Evolutionary conservation across 805 yeast species (phyloP).

Genomic region (Jamesozyma hellenica): DNA sequence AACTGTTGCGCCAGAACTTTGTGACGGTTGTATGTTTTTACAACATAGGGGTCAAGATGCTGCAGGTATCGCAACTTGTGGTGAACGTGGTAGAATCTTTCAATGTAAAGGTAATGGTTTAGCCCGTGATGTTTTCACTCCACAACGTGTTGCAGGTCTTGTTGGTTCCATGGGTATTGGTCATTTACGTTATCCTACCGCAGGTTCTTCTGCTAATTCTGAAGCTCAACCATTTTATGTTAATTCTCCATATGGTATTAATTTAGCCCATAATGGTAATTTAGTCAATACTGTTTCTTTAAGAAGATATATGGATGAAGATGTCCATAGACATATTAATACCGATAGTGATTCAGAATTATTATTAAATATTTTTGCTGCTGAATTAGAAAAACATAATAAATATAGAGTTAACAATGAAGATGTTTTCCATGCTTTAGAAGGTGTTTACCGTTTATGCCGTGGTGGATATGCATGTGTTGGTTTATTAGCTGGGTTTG

Average conservation of each 20-base stretch:
- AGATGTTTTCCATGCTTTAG: constrained; percentile 78
- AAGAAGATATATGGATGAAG: constrained; percentile 75
- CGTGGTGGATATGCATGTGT: constrained; percentile 97
- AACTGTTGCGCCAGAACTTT: constrained; percentile 78
- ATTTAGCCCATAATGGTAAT: constrained; percentile 88
- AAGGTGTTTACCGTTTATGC: constrained; percentile 68
- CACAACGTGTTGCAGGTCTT: constrained; percentile 61
- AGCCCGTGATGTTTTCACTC: constrained; percentile 96
- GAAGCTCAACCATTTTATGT: constrained; percentile 99
- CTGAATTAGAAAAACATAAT: constrained; percentile 82
- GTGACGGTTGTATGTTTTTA: constrained; percentile 84
- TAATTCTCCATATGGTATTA: constrained; percentile 91
- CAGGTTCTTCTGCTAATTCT: constrained; percentile 88
- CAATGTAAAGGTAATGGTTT: constrained; percentile 98
- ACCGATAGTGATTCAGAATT: constrained; percentile 95
- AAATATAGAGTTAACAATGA: constrained; percentile 86
- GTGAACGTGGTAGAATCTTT: constrained; percentile 82
- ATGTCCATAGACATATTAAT: constrained; percentile 92
- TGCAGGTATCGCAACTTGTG: constrained; percentile 97
- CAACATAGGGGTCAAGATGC: constrained; percentile 99
- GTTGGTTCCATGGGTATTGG: constrained; percentile 94
- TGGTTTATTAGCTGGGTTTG: constrained; percentile 93
- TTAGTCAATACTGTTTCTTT: constrained; percentile 77
- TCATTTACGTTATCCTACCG: constrained; percentile 93
- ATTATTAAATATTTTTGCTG: constrained; percentile 79